Evolutionary conservation across 2,329 filamentous ascomycete species (phyloP).

Genomic region (Colletotrichum sublineola): DNA sequence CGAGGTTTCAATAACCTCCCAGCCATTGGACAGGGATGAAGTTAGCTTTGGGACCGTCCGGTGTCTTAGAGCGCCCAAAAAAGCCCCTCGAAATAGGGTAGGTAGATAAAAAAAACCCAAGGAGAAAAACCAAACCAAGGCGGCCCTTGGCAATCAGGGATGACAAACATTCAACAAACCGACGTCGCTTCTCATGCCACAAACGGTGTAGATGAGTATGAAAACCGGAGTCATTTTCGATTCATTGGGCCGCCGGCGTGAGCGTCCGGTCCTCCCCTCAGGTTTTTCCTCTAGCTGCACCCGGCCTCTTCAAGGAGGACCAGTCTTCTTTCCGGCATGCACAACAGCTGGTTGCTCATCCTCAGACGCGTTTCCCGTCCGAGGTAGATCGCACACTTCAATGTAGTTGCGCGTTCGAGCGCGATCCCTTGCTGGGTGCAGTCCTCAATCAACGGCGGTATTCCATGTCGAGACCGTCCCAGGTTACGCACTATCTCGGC

Average conservation of each 20-base stretch:
- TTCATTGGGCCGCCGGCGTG: background rate
- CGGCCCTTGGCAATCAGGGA: constrained; percentile 10
- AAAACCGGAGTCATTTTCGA: background rate
- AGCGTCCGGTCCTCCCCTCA: background rate
- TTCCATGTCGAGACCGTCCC: constrained; percentile 11
- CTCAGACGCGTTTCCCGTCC: background rate
- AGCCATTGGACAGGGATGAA: constrained; percentile 11
- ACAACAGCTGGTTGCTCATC: background rate
- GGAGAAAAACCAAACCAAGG: background rate
- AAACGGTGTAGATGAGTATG: constrained; percentile 5
- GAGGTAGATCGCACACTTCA: background rate
- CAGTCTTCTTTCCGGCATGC: background rate
- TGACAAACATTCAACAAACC: background rate
- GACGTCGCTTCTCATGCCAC: background rate
- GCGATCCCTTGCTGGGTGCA: constrained; percentile 3
- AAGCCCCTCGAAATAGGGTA: constrained; percentile 2
- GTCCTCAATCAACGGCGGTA: background rate
- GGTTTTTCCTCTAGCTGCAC: background rate
- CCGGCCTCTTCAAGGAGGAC: background rate
- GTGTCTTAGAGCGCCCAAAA: constrained; percentile 18
- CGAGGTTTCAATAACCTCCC: background rate
- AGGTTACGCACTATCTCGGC: constrained; percentile 21
- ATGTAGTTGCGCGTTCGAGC: background rate
- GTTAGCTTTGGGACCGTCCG: constrained; percentile 8
- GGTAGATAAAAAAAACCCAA: background rate